Evolutionary conservation across 2,329 filamentous ascomycete genomes (phyloP).

Genomic region (Thielaviopsis ethacetica): DNA sequence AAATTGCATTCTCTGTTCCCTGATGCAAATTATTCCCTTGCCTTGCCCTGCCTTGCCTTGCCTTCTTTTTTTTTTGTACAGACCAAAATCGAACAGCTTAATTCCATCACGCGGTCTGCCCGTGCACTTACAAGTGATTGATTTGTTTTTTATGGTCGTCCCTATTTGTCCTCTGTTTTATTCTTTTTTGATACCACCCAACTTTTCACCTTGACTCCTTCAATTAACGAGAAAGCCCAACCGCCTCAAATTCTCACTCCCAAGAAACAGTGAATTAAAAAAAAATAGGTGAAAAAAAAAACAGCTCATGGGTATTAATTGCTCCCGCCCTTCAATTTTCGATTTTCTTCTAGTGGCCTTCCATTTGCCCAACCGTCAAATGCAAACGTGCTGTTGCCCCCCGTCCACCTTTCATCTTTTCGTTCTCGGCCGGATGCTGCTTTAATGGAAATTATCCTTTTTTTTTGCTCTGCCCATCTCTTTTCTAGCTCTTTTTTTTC

Average conservation of each 20-base stretch:
- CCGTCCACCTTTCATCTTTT: background rate
- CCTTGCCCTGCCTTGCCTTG: too few relatives aligned
- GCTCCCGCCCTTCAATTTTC: background rate
- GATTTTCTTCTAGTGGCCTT: background rate
- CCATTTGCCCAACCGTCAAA: background rate
- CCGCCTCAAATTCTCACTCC: too few relatives aligned
- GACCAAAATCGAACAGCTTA: too few relatives aligned
- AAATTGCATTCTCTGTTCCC: too few relatives aligned
- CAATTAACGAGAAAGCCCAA: too few relatives aligned
- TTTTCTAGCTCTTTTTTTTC: background rate
- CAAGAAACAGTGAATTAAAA: too few relatives aligned
- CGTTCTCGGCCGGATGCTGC: background rate
- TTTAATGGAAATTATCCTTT: background rate
- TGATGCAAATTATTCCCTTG: too few relatives aligned
- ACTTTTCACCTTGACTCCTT: background rate
- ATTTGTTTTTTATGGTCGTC: too few relatives aligned
- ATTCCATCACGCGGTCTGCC: too few relatives aligned
- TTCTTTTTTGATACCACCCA: background rate
- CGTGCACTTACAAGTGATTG: too few relatives aligned
- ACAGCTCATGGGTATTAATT: background rate
- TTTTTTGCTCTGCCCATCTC: background rate
- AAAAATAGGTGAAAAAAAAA: background rate
- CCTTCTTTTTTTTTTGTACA: too few relatives aligned
- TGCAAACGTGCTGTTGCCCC: background rate
- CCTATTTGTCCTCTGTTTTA: background rate